phyloP scores from a whole-genome alignment of 2,329 filamentous ascomycete species.

The Neonectria faginata region DNA sequence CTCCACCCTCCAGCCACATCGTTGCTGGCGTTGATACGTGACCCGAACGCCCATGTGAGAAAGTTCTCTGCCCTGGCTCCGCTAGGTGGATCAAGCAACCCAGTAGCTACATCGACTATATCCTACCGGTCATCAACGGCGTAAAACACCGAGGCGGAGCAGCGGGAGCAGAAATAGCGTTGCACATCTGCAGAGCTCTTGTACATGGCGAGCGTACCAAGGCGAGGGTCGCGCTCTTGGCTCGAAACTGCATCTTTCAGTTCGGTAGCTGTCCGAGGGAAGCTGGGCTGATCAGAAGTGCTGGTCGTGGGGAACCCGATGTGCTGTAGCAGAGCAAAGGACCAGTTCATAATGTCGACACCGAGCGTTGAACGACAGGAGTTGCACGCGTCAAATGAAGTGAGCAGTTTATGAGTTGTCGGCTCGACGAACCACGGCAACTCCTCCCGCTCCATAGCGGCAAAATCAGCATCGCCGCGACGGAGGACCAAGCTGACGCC shows the following conservation, averaged over 20 bases:
- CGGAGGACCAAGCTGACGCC: conserved; percentile 58
- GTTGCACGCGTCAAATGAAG: conserved; percentile 58
- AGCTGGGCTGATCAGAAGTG: background rate
- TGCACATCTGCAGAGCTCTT: conserved; percentile 58
- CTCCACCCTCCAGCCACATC: conserved; percentile 37
- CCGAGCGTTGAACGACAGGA: conserved; percentile 59
- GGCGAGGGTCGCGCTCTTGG: conserved; percentile 47
- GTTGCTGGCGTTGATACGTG: conserved; percentile 19
- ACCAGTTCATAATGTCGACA: conserved; percentile 59
- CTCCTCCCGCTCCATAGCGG: conserved; percentile 34
- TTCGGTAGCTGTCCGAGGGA: conserved; percentile 30
- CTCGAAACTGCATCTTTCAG: conserved; percentile 52
- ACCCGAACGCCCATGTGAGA: conserved; percentile 56
- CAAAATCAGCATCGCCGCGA: conserved; percentile 46
- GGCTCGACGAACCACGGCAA: conserved; percentile 60
- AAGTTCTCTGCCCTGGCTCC: conserved; percentile 60
- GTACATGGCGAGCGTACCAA: conserved; percentile 59
- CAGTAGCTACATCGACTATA: conserved; percentile 58
- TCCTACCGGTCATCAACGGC: conserved; percentile 52
- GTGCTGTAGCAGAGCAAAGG: conserved; percentile 55
- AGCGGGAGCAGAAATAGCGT: conserved; percentile 61
- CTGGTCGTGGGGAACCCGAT: conserved; percentile 47
- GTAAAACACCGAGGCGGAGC: conserved; percentile 62
- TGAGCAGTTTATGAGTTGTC: conserved; percentile 53
- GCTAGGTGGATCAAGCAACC: conserved; percentile 56